Base-by-base conservation (phyloP, 306 rosid species). In the Medicago lupulina region DNA sequence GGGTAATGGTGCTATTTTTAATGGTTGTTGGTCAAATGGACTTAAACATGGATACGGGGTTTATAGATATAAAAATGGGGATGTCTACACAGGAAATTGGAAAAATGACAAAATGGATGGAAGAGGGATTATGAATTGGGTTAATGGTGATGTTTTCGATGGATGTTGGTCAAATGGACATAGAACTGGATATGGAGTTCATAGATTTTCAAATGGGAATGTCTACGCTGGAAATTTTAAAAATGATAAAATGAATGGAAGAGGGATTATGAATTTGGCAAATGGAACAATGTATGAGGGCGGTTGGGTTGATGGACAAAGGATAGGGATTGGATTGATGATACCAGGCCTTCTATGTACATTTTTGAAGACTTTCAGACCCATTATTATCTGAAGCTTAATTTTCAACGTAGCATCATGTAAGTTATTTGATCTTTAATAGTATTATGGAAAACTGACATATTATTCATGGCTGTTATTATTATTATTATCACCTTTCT, bases 81-180 rank as follows among this genome's bases (percentile, higher is more conserved):
- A 43, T 9, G 47, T 51, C 58, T 94, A 88, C 72, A 70, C 76
- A 25, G 98, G 97, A 40, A 86, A 86, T 80, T 94, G 97, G 98
- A 88, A 76, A 80, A 85, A 86, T 44, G 96, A 90, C 63, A 80
- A 79, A 80, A 91, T 86, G 88, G 84, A 86, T 51, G 96, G 98
- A 41, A 81, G 89, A 84, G 97, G 98, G 80, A 75, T 86, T 72
- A 88, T 94, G 91, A 91, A 83, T 69, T 91, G 93, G 93, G 82
- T 23, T 49, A 87, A 87, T 82, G 95, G 97, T 53, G 96, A 88
- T 78, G 53, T 74, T 40, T 94, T 75, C 67, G 87, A 90, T 65
- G 98, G 98, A 21, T 79, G 67, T 61, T 94, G 97, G 98, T 78
- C 80, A 53, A 87, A 92, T 77, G 81, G 59, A 61, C 55, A 38